A percentile compares a stretch with the other conserved stretches of the same genome.
Evolutionary conservation across 2,329 filamentous ascomycete species (phyloP).

Genomic region (Sphaceloma murrayae): DNA sequence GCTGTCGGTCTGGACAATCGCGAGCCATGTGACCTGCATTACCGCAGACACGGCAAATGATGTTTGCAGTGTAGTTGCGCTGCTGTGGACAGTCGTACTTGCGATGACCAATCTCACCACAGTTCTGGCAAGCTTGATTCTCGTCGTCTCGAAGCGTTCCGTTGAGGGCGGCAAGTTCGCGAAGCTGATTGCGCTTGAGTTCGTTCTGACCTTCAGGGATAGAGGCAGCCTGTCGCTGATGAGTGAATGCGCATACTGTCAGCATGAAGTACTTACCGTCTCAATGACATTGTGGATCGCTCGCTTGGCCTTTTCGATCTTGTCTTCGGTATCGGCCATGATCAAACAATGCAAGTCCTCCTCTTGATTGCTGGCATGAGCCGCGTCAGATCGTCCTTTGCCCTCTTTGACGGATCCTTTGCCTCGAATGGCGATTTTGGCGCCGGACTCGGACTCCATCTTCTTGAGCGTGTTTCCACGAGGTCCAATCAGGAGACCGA

Average conservation of each 20-base stretch:
- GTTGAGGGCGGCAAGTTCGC: slow-evolving; percentile 95
- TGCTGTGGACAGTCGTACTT: slow-evolving; percentile 98
- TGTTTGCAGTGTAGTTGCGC: slow-evolving; percentile 97
- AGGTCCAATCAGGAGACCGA: slow-evolving; percentile 99
- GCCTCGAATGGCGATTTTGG: slow-evolving; percentile 98
- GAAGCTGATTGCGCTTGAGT: slow-evolving; percentile 95
- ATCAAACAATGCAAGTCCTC: slow-evolving; percentile 98
- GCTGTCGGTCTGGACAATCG: slow-evolving; percentile 90
- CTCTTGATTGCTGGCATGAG: slow-evolving; percentile 99
- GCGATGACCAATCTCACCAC: slow-evolving; percentile 93
- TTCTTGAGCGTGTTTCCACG: slow-evolving; percentile 99
- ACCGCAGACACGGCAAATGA: slow-evolving; percentile 96
- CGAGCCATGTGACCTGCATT: slow-evolving; percentile 97
- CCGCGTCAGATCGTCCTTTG: slow-evolving; percentile 96
- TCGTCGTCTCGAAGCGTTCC: slow-evolving; percentile 98
- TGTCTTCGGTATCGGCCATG: slow-evolving; percentile 99
- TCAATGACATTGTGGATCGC: slow-evolving; percentile 98
- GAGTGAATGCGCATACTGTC: not conserved
- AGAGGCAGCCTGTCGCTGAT: slow-evolving; percentile 66
- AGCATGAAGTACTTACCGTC: slow-evolving; percentile 57
- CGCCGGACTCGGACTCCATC: slow-evolving; percentile 94
- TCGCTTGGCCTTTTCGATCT: slow-evolving; percentile 98
- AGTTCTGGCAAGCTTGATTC: slow-evolving; percentile 99
- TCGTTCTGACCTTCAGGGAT: slow-evolving; percentile 99
- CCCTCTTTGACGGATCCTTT: slow-evolving; percentile 99